phyloP scores from a whole-genome alignment of 2,329 filamentous ascomycete species.

The Colletotrichum musae region DNA sequence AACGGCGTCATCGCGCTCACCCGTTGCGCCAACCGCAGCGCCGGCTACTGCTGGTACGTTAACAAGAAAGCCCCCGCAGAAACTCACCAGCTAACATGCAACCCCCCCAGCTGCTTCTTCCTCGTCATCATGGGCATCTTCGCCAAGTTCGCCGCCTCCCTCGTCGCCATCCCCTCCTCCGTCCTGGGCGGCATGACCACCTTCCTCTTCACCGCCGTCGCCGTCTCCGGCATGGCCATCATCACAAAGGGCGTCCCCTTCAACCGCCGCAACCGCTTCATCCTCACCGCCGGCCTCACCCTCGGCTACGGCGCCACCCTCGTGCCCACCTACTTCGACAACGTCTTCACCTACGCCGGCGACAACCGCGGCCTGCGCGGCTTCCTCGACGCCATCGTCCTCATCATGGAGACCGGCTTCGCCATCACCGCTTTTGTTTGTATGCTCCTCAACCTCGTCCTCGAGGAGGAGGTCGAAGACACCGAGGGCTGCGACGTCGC shows the following conservation, averaged over 20 bases:
- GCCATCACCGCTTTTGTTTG: slow-evolving; percentile 81
- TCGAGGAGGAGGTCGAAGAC: slow-evolving; percentile 84
- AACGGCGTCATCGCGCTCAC: slow-evolving; percentile 89
- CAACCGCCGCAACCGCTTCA: slow-evolving; percentile 85
- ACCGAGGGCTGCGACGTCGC: slow-evolving; percentile 35
- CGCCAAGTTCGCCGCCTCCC: slow-evolving; percentile 84
- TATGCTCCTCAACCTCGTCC: slow-evolving; percentile 79
- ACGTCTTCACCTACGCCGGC: slow-evolving; percentile 81
- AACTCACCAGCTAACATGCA: not conserved
- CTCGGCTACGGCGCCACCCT: slow-evolving; percentile 81
- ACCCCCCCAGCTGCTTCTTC: slow-evolving; percentile 70
- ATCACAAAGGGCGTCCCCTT: slow-evolving; percentile 79
- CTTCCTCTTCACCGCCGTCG: slow-evolving; percentile 84
- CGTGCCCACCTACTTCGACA: slow-evolving; percentile 76
- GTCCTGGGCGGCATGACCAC: slow-evolving; percentile 81
- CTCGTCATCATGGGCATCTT: slow-evolving; percentile 86
- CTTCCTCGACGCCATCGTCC: slow-evolving; percentile 80
- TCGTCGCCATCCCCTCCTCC: slow-evolving; percentile 80
- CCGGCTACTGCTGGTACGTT: slow-evolving; percentile 76
- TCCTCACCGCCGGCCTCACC: slow-evolving; percentile 81
- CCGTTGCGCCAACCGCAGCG: slow-evolving; percentile 84
- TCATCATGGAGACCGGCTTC: slow-evolving; percentile 83
- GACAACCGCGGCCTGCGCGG: slow-evolving; percentile 77
- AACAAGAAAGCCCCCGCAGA: not conserved
- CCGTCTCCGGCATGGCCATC: slow-evolving; percentile 83